Base-by-base conservation (phyloP, 1,139 yeast species). In the Kurtzmaniella natalensis region DNA sequence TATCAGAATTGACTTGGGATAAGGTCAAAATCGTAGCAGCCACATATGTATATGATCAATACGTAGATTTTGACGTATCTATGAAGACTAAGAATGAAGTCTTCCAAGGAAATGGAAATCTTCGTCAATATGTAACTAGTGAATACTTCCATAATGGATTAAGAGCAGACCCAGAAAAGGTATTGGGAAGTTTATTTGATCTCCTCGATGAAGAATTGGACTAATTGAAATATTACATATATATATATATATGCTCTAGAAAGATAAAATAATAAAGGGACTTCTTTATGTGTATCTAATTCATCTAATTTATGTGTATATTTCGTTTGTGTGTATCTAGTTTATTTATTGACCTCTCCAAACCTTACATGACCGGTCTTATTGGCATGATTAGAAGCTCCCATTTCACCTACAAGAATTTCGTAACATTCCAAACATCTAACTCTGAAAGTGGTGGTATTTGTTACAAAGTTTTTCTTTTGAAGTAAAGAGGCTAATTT, bases 321-420 rank as follows among this genome's bases (percentile, higher is more conserved):
- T 26, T 5, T n/a, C n/a, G 25, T 7, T 22, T 9, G 5, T 9
- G 18, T 11, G 13, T 30, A 36, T 34, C 10, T 28, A 16, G 25
- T 13, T 38, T 42, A 43, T 41, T 42, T 18, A 38, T 57, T 53
- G 18, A 72, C 72, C 47, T 83, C 89, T 2, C 86, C 86, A 55
- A 82, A 83, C 34, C 69, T 70, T 21, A 55, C 59, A 51, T 84
- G 94, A 2, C 81, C 82, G 1, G 83, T 77, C 6, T 57, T 54
- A 41, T 69, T 67, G 4, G 92, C 89, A 57, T 84, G 94, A 43
- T 66, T 65, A 6, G 76, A 64, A 0, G 86, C 88, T 6, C 78
- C 83, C 42, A 64, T 70, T 51, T 83, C 89, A 3, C 94, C 92
- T 3, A 66, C 65, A 30, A 82, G 56, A 1, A 67, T 53, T 23